These are phyloP conservation scores for Usnea hakonensis DNA, from an alignment of 495 filamentous ascomycete species.

Conservation along the genomic window DNA sequence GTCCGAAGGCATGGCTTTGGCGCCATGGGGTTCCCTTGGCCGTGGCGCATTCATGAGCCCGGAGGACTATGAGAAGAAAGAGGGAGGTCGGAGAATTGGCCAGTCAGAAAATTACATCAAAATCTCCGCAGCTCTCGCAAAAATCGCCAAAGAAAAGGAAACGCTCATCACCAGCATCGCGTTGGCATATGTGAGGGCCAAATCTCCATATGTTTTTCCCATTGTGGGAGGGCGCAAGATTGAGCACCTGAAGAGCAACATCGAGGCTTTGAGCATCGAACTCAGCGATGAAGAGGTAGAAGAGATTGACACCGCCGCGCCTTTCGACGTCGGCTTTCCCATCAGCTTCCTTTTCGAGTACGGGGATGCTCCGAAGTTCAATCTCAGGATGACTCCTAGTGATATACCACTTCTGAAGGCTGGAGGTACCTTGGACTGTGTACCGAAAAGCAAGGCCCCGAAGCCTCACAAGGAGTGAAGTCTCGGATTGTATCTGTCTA, in stretches of 20 bases:
- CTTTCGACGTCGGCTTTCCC: constrained; percentile 50
- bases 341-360: constrained; percentile 35
- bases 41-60: constrained; percentile 45
- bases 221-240: constrained; percentile 62
- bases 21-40: constrained; percentile 49
- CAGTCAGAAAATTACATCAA: constrained; percentile 36
- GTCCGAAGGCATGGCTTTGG: constrained; percentile 51
- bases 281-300: constrained; percentile 50
- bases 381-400: constrained; percentile 6
- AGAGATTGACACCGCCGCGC: constrained; percentile 44
- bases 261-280: constrained; percentile 48
- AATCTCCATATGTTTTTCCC: constrained; percentile 69
- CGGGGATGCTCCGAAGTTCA: constrained; percentile 9
- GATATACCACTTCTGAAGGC: constrained; percentile 35
- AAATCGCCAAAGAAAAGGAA: constrained; percentile 49
- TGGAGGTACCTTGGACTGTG: constrained; percentile 40
- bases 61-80: constrained; percentile 28
- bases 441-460: constrained; percentile 19
- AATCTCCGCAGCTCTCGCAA: constrained; percentile 50
- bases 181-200: constrained; percentile 66
- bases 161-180: constrained; percentile 42
- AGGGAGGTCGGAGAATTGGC: constrained; percentile 25
- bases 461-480: constrained; percentile 11
- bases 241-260: constrained; percentile 57
- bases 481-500: too few relatives aligned